Base-by-base conservation (phyloP, 2,329 filamentous ascomycete genomes). In the Clonostachys solani region DNA sequence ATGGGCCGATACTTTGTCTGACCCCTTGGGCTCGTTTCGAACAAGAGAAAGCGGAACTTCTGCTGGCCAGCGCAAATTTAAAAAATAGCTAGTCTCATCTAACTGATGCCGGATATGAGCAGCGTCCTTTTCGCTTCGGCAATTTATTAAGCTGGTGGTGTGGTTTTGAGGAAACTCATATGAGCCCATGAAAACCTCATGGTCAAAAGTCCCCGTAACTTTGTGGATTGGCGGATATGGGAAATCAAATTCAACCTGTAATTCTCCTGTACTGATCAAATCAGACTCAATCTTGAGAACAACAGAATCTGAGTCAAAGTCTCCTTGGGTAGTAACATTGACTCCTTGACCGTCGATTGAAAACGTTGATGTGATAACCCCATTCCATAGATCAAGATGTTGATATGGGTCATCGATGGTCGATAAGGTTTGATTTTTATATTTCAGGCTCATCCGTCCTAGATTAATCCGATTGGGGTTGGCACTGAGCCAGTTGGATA, bases 401-500 rank as follows among this genome's bases (percentile, higher is more conserved):
- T 72, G 70, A 5, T 48, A 40, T 1, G 61, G 62, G 2, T 61
- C 47, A 0, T 54, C 50, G 12, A 72, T 64, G 1, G 3, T 10
- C 1, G 58, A 52, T 1, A 73, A 54, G 1, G 61, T 63, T 0
- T 49, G 37, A 0, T 54, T 58, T 16, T 60, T 57, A 40, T 69
- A 71, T 17, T 55, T 61, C 5, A 74, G 59, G 1, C 71, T 68
- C 15, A 73, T 65, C 2, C 68, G 62, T 3, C 68, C 70, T 1
- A 74, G 54, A 42, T 74, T 74, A 34, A 74, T 57, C 4, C 70
- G 63, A 19, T 74, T 71, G 0, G 68, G 70, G 41, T 73, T 74
- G n/a, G 67, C 65, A 33, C 77, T 77, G 17, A 80, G 58, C 77
- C 77, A 81, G 48, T 78, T 71, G 4, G 72, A 74, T 12, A 65